Base-by-base conservation (phyloP, 2,329 filamentous ascomycete genomes). In the Trematosphaeria pertusa region DNA sequence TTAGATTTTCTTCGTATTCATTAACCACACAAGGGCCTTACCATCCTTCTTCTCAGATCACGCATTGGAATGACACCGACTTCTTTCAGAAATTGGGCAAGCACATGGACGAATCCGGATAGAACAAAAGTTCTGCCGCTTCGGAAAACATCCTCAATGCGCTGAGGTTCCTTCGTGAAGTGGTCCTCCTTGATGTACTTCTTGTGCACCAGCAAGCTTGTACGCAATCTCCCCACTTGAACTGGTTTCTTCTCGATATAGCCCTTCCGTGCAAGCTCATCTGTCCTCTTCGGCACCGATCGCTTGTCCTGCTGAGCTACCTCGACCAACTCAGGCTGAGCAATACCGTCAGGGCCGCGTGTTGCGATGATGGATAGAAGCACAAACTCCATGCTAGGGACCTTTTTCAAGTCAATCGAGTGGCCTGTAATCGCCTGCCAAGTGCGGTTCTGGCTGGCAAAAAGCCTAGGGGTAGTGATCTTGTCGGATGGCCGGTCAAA, bases 221-320 rank as follows among this genome's bases (percentile, higher is more conserved):
- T 86, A 35, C 78, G 76, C 5, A 74, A 67, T 3, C 77, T 75
- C 46, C 74, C 75, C 17, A 58, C 52, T 24, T 69, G 65, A 2
- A 70, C 56, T 17, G 67, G 62, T 14, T 58, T 62, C 52, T 87
- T 87, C 31, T 78, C 74, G 43, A 87, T 86, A 61, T 87, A 86
- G 0, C 84, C 84, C 54, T 82, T 84, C 26, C 73, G 65, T 5
- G 76, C 74, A 30, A 87, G 71, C 3, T 73, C 67, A 50, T 85
- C 81, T 3, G 84, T 87, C 30, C 84, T 75, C 50, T 81, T 76
- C 1, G 84, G 84, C 2, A 87, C 79, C 1, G 84, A 87, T 35
- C 84, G 77, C 61, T 86, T 87, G 63, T 87, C 84, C 67, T 87
- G 84, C 5, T 81, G 81, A 52, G 81, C 83, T 17, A 80, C 58